A percentile compares a stretch with the other conserved stretches of the same genome.
Evolutionary conservation across 1,284 basidiomycete genomes (phyloP).

Genomic region (Papiliotrema terrestris): DNA sequence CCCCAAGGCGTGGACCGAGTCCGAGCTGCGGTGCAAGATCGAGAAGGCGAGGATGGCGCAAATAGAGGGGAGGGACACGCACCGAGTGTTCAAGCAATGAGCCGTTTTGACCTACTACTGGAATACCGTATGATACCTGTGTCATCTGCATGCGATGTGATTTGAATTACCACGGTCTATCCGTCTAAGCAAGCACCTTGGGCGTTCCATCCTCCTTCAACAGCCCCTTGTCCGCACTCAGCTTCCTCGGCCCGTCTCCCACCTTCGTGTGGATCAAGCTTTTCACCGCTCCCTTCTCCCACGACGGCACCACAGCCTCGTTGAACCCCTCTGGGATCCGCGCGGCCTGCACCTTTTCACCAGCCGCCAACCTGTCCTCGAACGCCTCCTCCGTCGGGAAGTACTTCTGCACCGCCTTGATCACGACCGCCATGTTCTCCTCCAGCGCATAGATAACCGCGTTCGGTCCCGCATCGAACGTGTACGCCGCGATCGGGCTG

Average conservation of each 20-base stretch:
- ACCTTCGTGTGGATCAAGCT: conserved; percentile 85
- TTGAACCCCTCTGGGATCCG: conserved; percentile 68
- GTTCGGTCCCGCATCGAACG: conserved; percentile 97
- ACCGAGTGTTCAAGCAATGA: background rate
- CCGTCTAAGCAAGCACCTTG: conserved; percentile 40
- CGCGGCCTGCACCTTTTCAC: conserved; percentile 45
- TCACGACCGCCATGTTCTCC: conserved; percentile 71
- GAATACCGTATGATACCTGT: too few relatives aligned
- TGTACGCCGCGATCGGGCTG: conserved; percentile 84
- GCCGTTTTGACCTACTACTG: background rate
- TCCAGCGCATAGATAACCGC: conserved; percentile 92
- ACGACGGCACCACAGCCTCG: conserved; percentile 63
- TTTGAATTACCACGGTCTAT: background rate
- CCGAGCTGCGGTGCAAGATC: conserved; percentile 6
- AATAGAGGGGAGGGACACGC: conserved; percentile 1
- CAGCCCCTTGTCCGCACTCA: conserved; percentile 47
- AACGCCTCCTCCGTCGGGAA: conserved; percentile 77
- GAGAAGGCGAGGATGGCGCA: background rate
- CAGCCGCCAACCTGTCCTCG: conserved; percentile 68
- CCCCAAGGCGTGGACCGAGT: background rate
- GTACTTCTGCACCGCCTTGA: conserved; percentile 69
- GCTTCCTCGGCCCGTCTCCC: conserved; percentile 76
- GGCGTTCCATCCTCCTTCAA: conserved; percentile 49
- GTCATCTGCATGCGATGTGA: too few relatives aligned
- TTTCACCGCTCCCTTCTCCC: conserved; percentile 73